Evolutionary conservation across 768 basidiomycete genomes (phyloP).

Genomic region (Xerocomus spinulosus): DNA sequence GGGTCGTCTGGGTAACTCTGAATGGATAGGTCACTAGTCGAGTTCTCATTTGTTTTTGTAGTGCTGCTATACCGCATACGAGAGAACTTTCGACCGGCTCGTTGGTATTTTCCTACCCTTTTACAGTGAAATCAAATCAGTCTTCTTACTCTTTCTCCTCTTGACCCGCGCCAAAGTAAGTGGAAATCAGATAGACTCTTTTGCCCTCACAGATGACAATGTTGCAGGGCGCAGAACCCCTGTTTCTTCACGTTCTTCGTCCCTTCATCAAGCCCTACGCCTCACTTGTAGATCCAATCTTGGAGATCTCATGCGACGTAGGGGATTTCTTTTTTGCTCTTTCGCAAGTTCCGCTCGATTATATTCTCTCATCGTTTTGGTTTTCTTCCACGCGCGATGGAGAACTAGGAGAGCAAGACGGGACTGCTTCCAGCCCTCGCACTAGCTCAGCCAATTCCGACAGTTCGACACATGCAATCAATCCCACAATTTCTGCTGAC

Average conservation of each 20-base stretch:
- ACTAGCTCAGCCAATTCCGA: slow-evolving; percentile 1
- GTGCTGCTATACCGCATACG: slow-evolving; percentile 67
- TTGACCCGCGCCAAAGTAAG: slow-evolving; percentile 70
- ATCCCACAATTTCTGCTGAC: slow-evolving; percentile 7
- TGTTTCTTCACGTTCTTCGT: slow-evolving; percentile 76
- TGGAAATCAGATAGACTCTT: slow-evolving; percentile 10
- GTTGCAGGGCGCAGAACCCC: slow-evolving; percentile 75
- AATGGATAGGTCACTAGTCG: slow-evolving; percentile 7
- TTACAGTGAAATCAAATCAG: slow-evolving; percentile 76
- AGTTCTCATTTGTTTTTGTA: slow-evolving; percentile 28
- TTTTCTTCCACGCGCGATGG: slow-evolving; percentile 19
- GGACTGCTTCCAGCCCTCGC: background rate
- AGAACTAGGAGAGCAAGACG: slow-evolving; percentile 8
- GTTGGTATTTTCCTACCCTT: slow-evolving; percentile 75
- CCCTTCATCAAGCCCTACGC: slow-evolving; percentile 76
- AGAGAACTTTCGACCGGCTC: slow-evolving; percentile 59
- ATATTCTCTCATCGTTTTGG: slow-evolving; percentile 31
- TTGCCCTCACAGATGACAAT: slow-evolving; percentile 9
- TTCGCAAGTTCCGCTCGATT: slow-evolving; percentile 37
- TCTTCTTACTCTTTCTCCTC: slow-evolving; percentile 69
- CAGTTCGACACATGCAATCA: slow-evolving; percentile 5
- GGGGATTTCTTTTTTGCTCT: slow-evolving; percentile 57
- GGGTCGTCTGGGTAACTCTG: slow-evolving; percentile 76
- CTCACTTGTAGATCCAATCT: slow-evolving; percentile 54
- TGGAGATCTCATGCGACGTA: slow-evolving; percentile 57